Evolutionary conservation across 75 land plant genomes (phyloP).

Genomic region (Isoetes taiwanensis): DNA sequence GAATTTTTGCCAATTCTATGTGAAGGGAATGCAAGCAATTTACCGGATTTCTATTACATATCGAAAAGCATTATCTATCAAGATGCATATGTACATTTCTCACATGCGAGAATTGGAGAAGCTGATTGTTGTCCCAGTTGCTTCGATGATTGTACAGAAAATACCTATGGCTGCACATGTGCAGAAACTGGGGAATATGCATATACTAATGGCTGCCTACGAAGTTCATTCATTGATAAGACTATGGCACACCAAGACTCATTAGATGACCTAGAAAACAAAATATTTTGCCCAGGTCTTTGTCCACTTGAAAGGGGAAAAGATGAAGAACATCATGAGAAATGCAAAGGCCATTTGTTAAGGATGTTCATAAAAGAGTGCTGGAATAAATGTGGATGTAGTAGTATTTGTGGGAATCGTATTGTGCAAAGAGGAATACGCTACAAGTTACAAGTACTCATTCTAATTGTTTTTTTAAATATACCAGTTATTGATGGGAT

Average conservation of each 20-base stretch:
- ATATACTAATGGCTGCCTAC: slow-evolving; percentile 49
- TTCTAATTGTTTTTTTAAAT: neutral
- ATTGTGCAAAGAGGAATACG: slow-evolving; percentile 73
- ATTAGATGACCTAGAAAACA: too few species aligned
- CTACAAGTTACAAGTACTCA: slow-evolving; percentile 51
- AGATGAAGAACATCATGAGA: slow-evolving; percentile 18
- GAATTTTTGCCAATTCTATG: slow-evolving; percentile 48
- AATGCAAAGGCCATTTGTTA: slow-evolving; percentile 65
- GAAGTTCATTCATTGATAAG: slow-evolving; percentile 28
- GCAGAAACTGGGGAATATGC: slow-evolving; percentile 81
- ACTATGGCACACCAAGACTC: too few species aligned
- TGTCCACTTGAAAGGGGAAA: slow-evolving; percentile 68
- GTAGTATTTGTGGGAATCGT: slow-evolving; percentile 70
- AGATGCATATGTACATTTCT: slow-evolving; percentile 50
- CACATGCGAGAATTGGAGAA: slow-evolving; percentile 64
- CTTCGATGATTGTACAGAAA: slow-evolving; percentile 48
- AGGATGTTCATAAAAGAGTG: slow-evolving; percentile 84
- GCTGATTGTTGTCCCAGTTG: slow-evolving; percentile 81
- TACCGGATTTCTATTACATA: slow-evolving; percentile 43
- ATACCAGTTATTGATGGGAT: too few species aligned
- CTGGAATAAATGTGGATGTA: slow-evolving; percentile 91
- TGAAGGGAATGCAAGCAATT: slow-evolving; percentile 28
- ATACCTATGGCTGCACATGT: slow-evolving; percentile 60
- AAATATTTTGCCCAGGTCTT: too few species aligned
- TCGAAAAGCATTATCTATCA: slow-evolving; percentile 39